Conservation (phyloP, 768 basidiomycete species). For the Pleurotus tuber-regium region DNA sequence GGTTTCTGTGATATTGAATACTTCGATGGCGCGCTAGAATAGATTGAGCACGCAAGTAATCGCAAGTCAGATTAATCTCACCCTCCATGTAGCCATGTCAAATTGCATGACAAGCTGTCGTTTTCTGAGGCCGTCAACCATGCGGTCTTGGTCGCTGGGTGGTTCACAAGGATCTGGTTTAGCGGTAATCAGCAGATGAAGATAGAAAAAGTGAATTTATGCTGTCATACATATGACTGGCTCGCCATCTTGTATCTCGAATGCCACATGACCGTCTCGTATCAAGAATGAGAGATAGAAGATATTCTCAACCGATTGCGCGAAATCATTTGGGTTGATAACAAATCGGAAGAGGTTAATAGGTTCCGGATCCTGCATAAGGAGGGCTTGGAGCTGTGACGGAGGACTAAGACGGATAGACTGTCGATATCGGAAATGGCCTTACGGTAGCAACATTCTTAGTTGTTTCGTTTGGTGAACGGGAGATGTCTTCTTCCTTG, state of each 20-base stretch:
- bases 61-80: conserved; percentile 24
- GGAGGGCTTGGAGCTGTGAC: conserved; percentile 57
- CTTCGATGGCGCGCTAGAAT: conserved; percentile 90
- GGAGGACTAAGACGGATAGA: background rate
- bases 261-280: conserved; percentile 75
- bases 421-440: conserved; percentile 4
- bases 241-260: conserved; percentile 67
- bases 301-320: conserved; percentile 94
- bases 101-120: conserved; percentile 90
- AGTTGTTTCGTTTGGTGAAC: conserved; percentile 86
- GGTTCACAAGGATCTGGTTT: conserved; percentile 58
- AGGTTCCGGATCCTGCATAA: conserved; percentile 42
- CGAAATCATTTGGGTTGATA: conserved; percentile 87
- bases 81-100: conserved; percentile 88
- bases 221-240: conserved; percentile 66
- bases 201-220: background rate
- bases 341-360: conserved; percentile 87
- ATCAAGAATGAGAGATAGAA: conserved; percentile 95
- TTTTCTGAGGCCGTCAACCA: conserved; percentile 57
- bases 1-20: conserved; percentile 76
- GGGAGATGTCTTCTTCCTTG: conserved; percentile 76
- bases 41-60: conserved; percentile 5
- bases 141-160: conserved; percentile 62
- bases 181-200: background rate
- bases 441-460: conserved; percentile 78